Percentiles rank a stretch among this genome's conserved stretches.
These are phyloP conservation scores for Chamaecyparis obtusa DNA, from an alignment of 75 land plant genomes.

Conservation along the genomic window DNA sequence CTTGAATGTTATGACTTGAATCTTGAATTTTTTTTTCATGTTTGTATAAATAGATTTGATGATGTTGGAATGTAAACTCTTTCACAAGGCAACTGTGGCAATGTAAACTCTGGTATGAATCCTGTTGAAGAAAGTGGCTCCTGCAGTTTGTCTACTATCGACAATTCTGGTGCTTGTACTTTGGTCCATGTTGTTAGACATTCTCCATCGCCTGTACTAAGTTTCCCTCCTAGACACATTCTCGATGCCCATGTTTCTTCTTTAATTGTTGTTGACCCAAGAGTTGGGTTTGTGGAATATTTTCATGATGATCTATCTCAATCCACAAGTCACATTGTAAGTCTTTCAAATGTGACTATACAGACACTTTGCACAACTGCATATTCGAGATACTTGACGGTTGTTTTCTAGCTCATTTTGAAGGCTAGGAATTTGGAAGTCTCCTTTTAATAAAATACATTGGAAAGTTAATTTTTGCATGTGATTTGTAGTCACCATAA, in stretches of 20 bases:
- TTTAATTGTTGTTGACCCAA: conserved; percentile 76
- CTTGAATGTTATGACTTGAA: not conserved
- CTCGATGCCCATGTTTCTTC: conserved; percentile 36
- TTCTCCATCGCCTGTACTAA: conserved; percentile 72
- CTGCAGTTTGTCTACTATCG: conserved; percentile 12
- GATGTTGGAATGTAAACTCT: conserved; percentile 19
- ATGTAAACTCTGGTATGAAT: conserved; percentile 59
- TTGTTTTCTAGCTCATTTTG: not conserved
- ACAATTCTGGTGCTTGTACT: conserved; percentile 17
- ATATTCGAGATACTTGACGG: not conserved
- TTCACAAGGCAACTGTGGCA: not conserved
- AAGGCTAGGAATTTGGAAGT: not conserved
- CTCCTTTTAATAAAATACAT: not conserved
- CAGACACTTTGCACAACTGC: not conserved
- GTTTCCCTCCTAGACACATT: conserved; percentile 15
- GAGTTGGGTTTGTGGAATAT: conserved; percentile 63
- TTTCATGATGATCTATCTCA: conserved; percentile 8
- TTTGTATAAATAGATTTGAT: conserved; percentile 23
- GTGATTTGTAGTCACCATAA: conserved; percentile 57
- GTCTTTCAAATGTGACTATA: conserved; percentile 2
- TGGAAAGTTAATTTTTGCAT: not conserved
- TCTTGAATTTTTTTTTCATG: conserved; percentile 20
- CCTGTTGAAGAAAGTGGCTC: conserved; percentile 21
- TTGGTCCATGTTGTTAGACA: conserved; percentile 42
- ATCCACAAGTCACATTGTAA: conserved; percentile 70